These are phyloP conservation scores for Mucor sp. DNA, from an alignment of 371 early-diverging fungal species.

Conservation along the genomic window DNA sequence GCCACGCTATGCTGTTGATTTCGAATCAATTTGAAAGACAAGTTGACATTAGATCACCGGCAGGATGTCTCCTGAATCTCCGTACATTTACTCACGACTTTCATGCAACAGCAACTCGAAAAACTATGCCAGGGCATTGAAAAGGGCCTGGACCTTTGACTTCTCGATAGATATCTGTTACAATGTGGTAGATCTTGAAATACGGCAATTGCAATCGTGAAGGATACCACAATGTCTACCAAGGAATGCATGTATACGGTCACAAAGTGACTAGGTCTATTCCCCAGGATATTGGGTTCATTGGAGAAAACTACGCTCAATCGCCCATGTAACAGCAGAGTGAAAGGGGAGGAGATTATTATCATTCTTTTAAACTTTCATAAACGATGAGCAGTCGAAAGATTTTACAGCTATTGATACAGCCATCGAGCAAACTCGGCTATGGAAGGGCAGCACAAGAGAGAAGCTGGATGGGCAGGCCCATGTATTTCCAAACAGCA, in stretches of 20 bases:
- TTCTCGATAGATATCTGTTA: neutral
- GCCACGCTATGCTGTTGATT: neutral
- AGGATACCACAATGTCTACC: neutral
- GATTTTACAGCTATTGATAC: neutral
- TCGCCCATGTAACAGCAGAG: neutral
- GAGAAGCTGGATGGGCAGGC: conserved; percentile 12
- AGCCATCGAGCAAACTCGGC: neutral
- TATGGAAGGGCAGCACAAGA: neutral
- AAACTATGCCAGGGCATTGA: neutral
- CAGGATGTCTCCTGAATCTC: neutral
- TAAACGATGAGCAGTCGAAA: neutral
- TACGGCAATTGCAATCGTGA: too few species aligned
- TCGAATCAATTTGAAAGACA: neutral
- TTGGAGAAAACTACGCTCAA: neutral
- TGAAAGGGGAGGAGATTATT: neutral
- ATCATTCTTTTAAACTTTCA: neutral
- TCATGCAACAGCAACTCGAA: neutral
- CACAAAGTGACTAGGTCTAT: neutral
- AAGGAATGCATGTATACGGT: neutral
- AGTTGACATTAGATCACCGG: neutral
- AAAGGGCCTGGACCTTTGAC: neutral
- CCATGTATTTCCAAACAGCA: conserved; percentile 10
- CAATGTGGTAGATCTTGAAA: neutral
- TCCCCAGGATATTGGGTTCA: neutral
- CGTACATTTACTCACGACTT: neutral